Conservation (phyloP, 129 eudicot species). For the Artemisia argyi region DNA sequence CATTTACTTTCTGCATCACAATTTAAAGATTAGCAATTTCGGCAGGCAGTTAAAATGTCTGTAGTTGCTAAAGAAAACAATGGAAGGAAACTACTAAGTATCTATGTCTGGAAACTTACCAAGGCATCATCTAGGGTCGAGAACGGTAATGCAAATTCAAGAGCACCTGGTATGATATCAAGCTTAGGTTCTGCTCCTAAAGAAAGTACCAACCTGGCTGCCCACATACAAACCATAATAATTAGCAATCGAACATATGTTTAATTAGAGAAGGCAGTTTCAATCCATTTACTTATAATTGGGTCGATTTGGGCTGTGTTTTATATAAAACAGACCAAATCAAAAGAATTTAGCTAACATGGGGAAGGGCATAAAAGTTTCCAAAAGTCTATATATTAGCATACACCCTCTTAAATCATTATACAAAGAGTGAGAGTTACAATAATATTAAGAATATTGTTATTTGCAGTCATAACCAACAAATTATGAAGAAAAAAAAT, state of each 20-base stretch:
- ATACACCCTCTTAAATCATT: no score
- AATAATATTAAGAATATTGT: no score
- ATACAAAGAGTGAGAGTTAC: no score
- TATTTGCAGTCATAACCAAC: no score
- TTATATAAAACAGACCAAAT: no score
- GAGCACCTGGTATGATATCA: conserved; percentile 88
- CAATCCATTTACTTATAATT: no score
- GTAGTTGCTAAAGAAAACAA: conserved; percentile 9
- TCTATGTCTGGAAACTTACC: conserved; percentile 50
- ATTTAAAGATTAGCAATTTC: conserved; percentile 8
- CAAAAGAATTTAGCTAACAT: no score
- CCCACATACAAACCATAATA: conserved; percentile 55
- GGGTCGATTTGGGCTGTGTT: no score
- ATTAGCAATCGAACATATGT: conserved; percentile 16
- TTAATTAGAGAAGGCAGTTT: no score
- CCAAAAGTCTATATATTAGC: no score
- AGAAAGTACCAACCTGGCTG: conserved; percentile 99
- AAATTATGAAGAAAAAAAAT: no score
- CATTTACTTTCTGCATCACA: conserved; percentile 70
- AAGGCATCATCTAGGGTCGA: conserved; percentile 90
- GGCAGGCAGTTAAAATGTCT: background rate
- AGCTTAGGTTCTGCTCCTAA: conserved; percentile 93
- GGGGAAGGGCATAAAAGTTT: no score
- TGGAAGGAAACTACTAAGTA: background rate
- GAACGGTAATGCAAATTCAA: conserved; percentile 81